Evolutionary conservation across 352 stramenopile species (phyloP).

Genomic region (Aphanomyces euteiches): DNA sequence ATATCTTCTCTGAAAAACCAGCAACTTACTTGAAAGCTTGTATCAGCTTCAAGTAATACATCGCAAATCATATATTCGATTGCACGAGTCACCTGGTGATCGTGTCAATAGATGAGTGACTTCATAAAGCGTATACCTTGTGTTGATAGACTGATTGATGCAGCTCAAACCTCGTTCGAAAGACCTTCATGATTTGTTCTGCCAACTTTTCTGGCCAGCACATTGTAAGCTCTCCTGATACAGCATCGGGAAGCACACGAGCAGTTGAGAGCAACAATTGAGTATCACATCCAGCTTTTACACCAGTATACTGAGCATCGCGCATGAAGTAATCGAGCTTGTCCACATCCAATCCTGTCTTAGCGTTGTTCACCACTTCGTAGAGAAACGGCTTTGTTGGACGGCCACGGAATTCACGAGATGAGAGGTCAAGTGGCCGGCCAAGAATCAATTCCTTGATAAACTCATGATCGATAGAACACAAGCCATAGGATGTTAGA

Average conservation of each 20-base stretch:
- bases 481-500: constrained; percentile 49
- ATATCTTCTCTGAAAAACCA: background rate
- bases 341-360: constrained; percentile 84
- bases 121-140: constrained; percentile 41
- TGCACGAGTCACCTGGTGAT: constrained; percentile 37
- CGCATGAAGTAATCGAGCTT: constrained; percentile 90
- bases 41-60: constrained; percentile 60
- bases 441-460: constrained; percentile 81
- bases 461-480: constrained; percentile 50
- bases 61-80: constrained; percentile 90
- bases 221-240: constrained; percentile 46
- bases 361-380: constrained; percentile 86
- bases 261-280: constrained; percentile 71
- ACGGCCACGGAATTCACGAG: constrained; percentile 40
- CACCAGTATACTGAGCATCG: constrained; percentile 71
- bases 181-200: constrained; percentile 83
- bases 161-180: constrained; percentile 81
- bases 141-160: constrained; percentile 88
- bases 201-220: constrained; percentile 87
- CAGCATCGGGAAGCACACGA: constrained; percentile 58
- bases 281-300: constrained; percentile 68
- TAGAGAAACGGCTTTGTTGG: constrained; percentile 70
- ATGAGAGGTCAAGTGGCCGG: constrained; percentile 43
- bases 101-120: constrained; percentile 2
- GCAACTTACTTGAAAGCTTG: constrained; percentile 3